Evolutionary conservation across 192 early-diverging fungal genomes (phyloP), one percentile per base, ranked within the genome.

Genomic region (Dissophora globulifera): DNA sequence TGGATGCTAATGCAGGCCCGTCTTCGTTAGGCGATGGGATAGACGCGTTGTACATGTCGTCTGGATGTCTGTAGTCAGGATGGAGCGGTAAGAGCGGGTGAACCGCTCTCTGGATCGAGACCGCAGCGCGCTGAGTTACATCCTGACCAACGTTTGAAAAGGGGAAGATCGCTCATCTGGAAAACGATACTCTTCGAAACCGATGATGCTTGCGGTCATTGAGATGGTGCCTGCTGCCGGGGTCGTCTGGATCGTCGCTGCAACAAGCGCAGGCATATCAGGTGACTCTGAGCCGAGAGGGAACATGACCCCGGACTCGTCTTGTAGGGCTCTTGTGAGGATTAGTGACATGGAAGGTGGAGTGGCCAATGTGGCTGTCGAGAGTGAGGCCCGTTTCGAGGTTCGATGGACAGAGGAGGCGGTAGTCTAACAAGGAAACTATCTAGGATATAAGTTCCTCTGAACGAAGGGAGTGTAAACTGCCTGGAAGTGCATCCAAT

Each of bases 51-150:
- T 76, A 76, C 10, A 64, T 43, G 43, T 66, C 71, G 19, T 67
- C 57, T 19, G 71, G 71, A 20, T 75, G 71, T 46, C 66, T 62
- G 45, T 48, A 75, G 23, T 75, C 71, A 15, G 62, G 71, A 46
- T 75, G 71, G 43, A 60, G 60, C 1, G 71, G 71, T 19, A 62
- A 75, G 6, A 75, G 50, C 11, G 71, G 71, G 41, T 75, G 71
- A 23, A 75, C 54, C 4, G 23, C 40, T 10, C 71, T 25, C 27
- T 75, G 71, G 1, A 29, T 50, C 19, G 48, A 31, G 11, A 20
- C 32, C 0, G 48, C 19, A 4, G 20, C 25, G 23, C 27, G 23
- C 16, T 35, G 16, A 19, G 20, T 35, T 10, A 54, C 11, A n/a
- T 5, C 6, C 5, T 7, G 20, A 26, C 4, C 17, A n/a, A 5